Conservation (phyloP, 129 eudicot genomes). For the Lonicera japonica region DNA sequence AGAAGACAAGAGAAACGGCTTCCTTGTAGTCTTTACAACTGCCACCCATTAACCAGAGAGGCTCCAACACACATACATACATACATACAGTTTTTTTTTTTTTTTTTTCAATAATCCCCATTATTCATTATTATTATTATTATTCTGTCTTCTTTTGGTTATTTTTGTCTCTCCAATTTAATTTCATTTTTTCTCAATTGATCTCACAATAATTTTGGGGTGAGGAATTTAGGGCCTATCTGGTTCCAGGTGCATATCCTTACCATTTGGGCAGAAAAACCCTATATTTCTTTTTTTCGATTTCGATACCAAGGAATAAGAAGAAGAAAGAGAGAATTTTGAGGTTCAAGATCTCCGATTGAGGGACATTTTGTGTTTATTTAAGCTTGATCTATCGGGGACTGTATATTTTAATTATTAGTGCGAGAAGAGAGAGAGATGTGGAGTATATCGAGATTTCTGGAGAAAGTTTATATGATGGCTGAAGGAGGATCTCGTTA, state of each 20-base stretch:
- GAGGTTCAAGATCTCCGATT: neutral
- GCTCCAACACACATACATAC: slow-evolving; percentile 4
- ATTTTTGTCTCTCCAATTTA: neutral
- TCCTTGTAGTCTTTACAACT: slow-evolving; percentile 14
- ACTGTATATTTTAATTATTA: too few relatives aligned
- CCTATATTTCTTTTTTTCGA: too few relatives aligned
- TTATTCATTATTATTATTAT: neutral
- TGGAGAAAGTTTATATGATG: slow-evolving; percentile 53
- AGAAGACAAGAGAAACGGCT: slow-evolving; percentile 36
- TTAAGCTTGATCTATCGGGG: too few relatives aligned
- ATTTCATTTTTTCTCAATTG: neutral
- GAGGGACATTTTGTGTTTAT: neutral
- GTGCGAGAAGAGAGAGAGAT: neutral
- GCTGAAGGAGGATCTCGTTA: slow-evolving; percentile 89
- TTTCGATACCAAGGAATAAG: too few relatives aligned
- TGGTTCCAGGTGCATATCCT: neutral
- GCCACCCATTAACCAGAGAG: slow-evolving; percentile 28
- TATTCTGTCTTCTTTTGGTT: neutral
- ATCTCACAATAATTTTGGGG: neutral
- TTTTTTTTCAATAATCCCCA: neutral
- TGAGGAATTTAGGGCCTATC: neutral
- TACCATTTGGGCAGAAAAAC: too few relatives aligned
- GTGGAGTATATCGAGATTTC: slow-evolving; percentile 47
- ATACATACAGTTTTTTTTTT: neutral
- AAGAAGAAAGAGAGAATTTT: too few relatives aligned